Evolutionary conservation across 2,329 filamentous ascomycete species (phyloP).

Genomic region (Fusarium sp.): DNA sequence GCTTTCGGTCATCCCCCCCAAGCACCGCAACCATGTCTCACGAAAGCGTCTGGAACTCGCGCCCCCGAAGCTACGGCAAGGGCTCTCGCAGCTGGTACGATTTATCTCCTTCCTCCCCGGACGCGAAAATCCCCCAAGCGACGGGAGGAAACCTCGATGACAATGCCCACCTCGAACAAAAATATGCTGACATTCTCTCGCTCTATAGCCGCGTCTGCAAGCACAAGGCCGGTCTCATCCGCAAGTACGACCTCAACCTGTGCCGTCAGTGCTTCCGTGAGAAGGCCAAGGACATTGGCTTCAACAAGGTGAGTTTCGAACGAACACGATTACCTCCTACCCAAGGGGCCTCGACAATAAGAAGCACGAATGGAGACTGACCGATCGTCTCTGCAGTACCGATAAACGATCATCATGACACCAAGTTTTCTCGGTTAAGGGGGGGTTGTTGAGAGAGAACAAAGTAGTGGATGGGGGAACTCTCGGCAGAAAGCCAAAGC

Average conservation of each 20-base stretch:
- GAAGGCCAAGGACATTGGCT: slow-evolving; percentile 79
- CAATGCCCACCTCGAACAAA: slow-evolving; percentile 1
- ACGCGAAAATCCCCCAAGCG: slow-evolving; percentile 13
- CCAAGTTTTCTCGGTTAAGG: slow-evolving; percentile 43
- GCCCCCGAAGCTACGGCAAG: slow-evolving; percentile 97
- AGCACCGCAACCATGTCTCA: slow-evolving; percentile 69
- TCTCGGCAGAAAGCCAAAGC: slow-evolving; percentile 48
- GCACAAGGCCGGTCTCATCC: slow-evolving; percentile 98
- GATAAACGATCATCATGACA: slow-evolving; percentile 49
- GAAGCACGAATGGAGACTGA: slow-evolving; percentile 23
- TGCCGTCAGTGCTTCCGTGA: slow-evolving; percentile 85
- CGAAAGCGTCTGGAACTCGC: slow-evolving; percentile 99
- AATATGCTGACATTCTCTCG: slow-evolving; percentile 47
- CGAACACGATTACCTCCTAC: not conserved
- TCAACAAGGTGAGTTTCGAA: slow-evolving; percentile 71
- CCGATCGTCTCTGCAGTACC: slow-evolving; percentile 47
- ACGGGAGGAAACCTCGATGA: not conserved
- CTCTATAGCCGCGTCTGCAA: slow-evolving; percentile 75
- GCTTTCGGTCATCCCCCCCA: slow-evolving; percentile 45
- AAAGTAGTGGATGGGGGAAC: slow-evolving; percentile 40
- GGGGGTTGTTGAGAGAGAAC: slow-evolving; percentile 34
- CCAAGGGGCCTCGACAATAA: not conserved
- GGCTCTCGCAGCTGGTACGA: slow-evolving; percentile 92
- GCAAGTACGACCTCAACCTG: slow-evolving; percentile 98
- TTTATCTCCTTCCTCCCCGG: slow-evolving; percentile 11